Base-by-base conservation (phyloP, 345 rosid genomes). In the Iberis pinnata region DNA sequence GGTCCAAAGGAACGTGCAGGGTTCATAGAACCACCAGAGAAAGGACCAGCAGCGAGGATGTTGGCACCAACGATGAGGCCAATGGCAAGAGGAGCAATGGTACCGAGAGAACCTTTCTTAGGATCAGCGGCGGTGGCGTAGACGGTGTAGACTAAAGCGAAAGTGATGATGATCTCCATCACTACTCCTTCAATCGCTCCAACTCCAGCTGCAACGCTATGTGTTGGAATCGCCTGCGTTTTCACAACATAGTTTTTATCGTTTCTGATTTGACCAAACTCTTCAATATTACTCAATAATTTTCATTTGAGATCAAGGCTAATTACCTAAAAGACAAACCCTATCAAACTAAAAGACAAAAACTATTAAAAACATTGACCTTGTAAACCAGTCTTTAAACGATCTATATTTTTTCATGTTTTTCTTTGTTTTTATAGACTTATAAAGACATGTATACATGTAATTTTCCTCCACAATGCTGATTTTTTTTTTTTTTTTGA, bases 1-100 rank as follows among this genome's bases (percentile, higher is more conserved):
- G 95, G 98, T 29, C 98, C 98, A 18, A 90, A 90, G 17, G 98
- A 87, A 5, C 95, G 88, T 12, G 96, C 98, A 0, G 98, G 95
- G 83, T 90, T 90, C 98, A 87, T 90, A 42, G 98, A 86, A 13
- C 95, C 96, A 15, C 95, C 96, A 0, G 95, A 87, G 76, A 90
- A 90, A 25, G 98, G 98, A 53, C 98, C 98, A 9, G 89, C 92
- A 0, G 95, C 98, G 54, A 84, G 64, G 63, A 86, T 90, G 80
- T 90, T 90, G 70, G 98, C 96, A 24, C 96, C 98, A 1, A 90
- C 96, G 7, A 90, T 84, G 76, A 90, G 78, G 2, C 96, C 96
- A 4, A 90, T 90, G 33, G 98, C 96, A 0, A 90, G 78, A 35
- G 96, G 98, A 29, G 96, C 95, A 31, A 87, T 84, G 49, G 72